phyloP scores from a whole-genome alignment of 2,329 filamentous ascomycete species.

The Claviceps sorghi region DNA sequence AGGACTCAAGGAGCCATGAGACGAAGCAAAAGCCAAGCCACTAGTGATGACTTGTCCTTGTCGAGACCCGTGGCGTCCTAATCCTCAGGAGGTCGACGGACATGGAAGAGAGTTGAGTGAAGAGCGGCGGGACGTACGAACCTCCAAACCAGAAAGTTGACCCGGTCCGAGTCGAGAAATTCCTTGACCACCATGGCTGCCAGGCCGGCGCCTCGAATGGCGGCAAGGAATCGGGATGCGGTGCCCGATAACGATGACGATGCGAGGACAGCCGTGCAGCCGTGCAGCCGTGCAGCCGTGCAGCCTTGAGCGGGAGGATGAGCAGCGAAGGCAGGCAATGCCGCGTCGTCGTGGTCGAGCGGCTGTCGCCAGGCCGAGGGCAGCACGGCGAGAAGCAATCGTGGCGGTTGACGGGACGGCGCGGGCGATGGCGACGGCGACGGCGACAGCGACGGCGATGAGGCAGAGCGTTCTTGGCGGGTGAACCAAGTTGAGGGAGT shows the following conservation, averaged over 20 bases:
- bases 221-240: constrained; percentile 15
- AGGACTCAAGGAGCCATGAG: not conserved
- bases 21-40: constrained; percentile 3
- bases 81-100: not conserved
- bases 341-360: not conserved
- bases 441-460: not conserved
- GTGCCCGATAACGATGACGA: not conserved
- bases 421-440: no score
- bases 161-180: constrained; percentile 49
- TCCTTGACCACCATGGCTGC: constrained; percentile 39
- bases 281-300: no score
- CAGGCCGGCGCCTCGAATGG: constrained; percentile 18
- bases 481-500: constrained; percentile 8
- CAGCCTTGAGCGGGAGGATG: not conserved
- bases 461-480: constrained; percentile 2
- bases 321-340: not conserved
- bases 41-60: not conserved
- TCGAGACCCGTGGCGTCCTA: not conserved
- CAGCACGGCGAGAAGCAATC: no score
- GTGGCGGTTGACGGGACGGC: no score
- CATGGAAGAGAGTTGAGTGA: constrained; percentile 3
- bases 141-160: constrained; percentile 61
- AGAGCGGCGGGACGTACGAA: constrained; percentile 27
- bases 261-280: not conserved
- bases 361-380: constrained; percentile 2